Evolutionary conservation across 2,329 filamentous ascomycete genomes (phyloP).

Genomic region (Alternaria sp.): DNA sequence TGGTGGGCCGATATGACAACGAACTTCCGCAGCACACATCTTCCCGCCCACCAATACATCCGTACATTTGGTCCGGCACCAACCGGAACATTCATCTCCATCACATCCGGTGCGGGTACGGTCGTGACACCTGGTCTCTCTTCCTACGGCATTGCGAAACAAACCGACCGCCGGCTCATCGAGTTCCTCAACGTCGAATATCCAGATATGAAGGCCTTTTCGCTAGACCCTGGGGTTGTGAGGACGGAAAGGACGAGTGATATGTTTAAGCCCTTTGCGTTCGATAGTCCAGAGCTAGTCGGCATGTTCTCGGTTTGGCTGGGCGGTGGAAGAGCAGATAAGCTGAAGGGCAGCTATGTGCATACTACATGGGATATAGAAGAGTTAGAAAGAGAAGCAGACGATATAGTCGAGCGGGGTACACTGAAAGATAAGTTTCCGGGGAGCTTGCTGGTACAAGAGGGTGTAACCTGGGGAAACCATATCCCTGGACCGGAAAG

Average conservation of each 20-base stretch:
- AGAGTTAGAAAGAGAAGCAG: neutral
- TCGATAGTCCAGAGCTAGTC: neutral
- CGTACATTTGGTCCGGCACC: slow-evolving; percentile 2
- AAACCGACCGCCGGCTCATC: neutral
- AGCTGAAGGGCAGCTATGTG: neutral
- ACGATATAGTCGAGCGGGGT: neutral
- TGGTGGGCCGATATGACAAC: slow-evolving; percentile 10
- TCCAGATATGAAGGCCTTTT: neutral
- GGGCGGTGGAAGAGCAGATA: neutral
- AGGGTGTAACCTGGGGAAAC: neutral
- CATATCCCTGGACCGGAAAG: neutral
- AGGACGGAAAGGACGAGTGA: neutral
- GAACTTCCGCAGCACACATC: slow-evolving; percentile 16
- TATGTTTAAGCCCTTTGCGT: neutral
- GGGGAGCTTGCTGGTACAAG: neutral
- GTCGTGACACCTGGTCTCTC: neutral
- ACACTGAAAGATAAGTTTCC: neutral
- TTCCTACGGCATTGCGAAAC: neutral
- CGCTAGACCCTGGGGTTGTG: neutral
- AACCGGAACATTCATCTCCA: slow-evolving; percentile 1
- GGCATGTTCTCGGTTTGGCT: slow-evolving; percentile 1
- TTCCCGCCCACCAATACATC: slow-evolving; percentile 19
- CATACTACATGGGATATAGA: neutral
- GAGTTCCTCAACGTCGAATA: neutral
- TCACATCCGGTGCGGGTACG: neutral